Evolutionary conservation across 805 yeast species (phyloP).

Genomic region (Metschnikowia rubicola): DNA sequence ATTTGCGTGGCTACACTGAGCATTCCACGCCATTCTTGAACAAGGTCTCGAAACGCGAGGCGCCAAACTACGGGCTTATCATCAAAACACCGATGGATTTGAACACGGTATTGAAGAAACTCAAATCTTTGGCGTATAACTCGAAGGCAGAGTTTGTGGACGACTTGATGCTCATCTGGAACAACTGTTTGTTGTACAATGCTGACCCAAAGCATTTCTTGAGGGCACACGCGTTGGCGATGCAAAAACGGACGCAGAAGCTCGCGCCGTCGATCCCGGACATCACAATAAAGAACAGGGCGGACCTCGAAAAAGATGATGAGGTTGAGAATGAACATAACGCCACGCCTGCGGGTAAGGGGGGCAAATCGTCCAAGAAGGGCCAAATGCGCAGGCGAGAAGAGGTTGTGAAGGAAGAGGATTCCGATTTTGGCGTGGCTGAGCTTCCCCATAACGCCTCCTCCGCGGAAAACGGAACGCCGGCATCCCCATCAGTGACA

Average conservation of each 20-base stretch:
- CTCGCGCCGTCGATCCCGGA: conserved; percentile 87
- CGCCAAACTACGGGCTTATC: conserved; percentile 90
- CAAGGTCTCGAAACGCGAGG: conserved; percentile 95
- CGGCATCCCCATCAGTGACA: conserved; percentile 8
- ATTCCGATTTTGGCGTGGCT: background rate
- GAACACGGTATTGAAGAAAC: conserved; percentile 87
- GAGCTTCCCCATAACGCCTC: conserved; percentile 1
- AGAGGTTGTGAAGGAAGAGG: conserved; percentile 33
- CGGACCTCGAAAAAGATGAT: conserved; percentile 69
- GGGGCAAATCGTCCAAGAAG: conserved; percentile 37
- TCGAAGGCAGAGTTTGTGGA: conserved; percentile 91
- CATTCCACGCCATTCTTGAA: conserved; percentile 95
- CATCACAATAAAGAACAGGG: conserved; percentile 67
- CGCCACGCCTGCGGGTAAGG: conserved; percentile 22
- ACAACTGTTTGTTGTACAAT: conserved; percentile 86
- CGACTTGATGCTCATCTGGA: conserved; percentile 93
- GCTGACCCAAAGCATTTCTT: conserved; percentile 92
- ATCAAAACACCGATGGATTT: conserved; percentile 96
- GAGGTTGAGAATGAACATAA: conserved; percentile 24
- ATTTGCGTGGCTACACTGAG: conserved; percentile 86
- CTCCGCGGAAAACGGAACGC: conserved; percentile 9
- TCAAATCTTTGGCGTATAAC: conserved; percentile 75
- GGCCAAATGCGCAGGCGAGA: conserved; percentile 40
- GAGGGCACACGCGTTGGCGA: conserved; percentile 89
- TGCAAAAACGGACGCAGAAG: conserved; percentile 83